Percentiles rank a stretch among this genome's conserved stretches.
phyloP scores from a whole-genome alignment of 2,329 filamentous ascomycete species.

The Xylaria polymorpha region DNA sequence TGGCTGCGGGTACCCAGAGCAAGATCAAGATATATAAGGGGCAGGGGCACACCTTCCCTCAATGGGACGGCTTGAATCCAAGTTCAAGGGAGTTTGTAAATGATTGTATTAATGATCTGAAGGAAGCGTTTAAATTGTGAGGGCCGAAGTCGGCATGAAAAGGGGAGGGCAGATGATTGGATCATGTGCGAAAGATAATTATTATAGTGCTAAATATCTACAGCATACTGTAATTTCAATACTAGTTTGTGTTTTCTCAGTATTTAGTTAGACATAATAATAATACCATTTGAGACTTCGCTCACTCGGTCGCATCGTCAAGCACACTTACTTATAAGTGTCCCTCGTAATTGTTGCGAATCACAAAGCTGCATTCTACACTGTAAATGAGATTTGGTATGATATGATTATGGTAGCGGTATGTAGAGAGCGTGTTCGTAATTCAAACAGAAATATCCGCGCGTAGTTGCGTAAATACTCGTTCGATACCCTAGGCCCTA shows the following conservation, averaged over 20 bases:
- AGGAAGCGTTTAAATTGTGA: conserved; percentile 42
- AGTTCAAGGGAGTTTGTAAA: conserved; percentile 49
- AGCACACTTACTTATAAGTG: neutral
- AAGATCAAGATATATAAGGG: conserved; percentile 52
- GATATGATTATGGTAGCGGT: no score
- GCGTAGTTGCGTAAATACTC: neutral
- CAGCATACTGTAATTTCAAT: neutral
- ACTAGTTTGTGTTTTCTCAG: neutral
- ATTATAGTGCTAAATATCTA: neutral
- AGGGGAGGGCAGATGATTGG: neutral
- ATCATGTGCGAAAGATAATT: neutral
- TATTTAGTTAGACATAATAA: neutral
- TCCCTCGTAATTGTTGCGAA: neutral
- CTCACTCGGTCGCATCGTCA: neutral
- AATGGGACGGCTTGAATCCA: conserved; percentile 52
- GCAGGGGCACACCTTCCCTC: conserved; percentile 52
- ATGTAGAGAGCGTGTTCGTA: neutral
- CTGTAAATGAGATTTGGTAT: neutral
- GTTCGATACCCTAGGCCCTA: neutral
- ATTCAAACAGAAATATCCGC: neutral
- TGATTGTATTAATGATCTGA: conserved; percentile 50
- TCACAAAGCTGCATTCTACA: neutral
- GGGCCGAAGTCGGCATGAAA: neutral
- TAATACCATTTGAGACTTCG: neutral
- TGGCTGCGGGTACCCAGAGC: conserved; percentile 49